Evolutionary conservation across 805 yeast genomes (phyloP).

Genomic region (Schizosaccharomyces lindneri): DNA sequence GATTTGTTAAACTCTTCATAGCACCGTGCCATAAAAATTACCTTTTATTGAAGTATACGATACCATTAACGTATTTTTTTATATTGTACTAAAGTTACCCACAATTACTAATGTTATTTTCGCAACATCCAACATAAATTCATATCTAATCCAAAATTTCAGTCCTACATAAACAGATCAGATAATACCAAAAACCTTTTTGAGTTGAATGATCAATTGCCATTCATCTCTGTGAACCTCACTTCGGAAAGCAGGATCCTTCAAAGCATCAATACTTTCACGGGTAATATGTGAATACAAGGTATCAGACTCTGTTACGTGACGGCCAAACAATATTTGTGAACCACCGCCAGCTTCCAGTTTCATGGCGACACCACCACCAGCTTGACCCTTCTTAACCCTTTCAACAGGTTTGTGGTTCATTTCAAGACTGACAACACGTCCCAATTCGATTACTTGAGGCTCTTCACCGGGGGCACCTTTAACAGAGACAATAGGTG

Average conservation of each 20-base stretch:
- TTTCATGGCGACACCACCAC: conserved; percentile 97
- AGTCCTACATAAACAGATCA: conserved; percentile 11
- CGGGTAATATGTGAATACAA: conserved; percentile 77
- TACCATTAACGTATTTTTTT: no score
- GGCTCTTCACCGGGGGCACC: conserved; percentile 63
- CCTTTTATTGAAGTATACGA: no score
- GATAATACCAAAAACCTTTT: conserved; percentile 66
- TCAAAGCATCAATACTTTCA: conserved; percentile 84
- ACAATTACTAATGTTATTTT: no score
- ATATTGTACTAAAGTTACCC: no score
- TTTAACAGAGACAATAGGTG: conserved; percentile 88
- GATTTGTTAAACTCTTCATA: no score
- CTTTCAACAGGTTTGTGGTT: conserved; percentile 62
- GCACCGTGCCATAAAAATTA: no score
- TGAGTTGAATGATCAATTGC: conserved; percentile 70
- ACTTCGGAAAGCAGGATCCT: conserved; percentile 93
- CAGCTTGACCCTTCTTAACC: conserved; percentile 83
- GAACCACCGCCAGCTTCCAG: conserved; percentile 44
- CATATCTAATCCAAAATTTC: background rate
- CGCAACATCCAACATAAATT: no score
- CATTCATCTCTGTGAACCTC: conserved; percentile 88
- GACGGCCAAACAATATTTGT: conserved; percentile 98
- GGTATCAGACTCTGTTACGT: conserved; percentile 77
- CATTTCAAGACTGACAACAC: conserved; percentile 78
- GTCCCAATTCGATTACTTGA: conserved; percentile 50